These are phyloP conservation scores for Paraconiothyrium brasiliense DNA, from an alignment of 2,329 filamentous ascomycete genomes.

Conservation along the genomic window DNA sequence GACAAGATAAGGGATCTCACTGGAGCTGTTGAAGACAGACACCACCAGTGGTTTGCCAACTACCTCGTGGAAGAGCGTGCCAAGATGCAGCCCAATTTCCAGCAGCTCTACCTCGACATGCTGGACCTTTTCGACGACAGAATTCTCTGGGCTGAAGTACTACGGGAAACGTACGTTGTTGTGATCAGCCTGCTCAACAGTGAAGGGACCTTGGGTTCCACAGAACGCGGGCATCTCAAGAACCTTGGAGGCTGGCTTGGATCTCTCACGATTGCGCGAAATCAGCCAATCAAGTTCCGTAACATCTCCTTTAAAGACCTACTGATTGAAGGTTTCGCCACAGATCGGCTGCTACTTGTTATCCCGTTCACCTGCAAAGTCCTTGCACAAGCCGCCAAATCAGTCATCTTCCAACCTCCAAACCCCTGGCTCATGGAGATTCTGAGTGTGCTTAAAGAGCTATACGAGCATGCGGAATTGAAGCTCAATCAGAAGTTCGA, in stretches of 20 bases:
- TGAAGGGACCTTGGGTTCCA: conserved; percentile 84
- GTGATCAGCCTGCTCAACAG: conserved; percentile 89
- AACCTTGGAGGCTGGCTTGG: conserved; percentile 95
- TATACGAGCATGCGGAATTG: conserved; percentile 91
- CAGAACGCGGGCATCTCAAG: conserved; percentile 88
- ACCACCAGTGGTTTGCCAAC: conserved; percentile 95
- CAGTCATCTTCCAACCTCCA: conserved; percentile 89
- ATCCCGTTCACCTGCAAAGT: conserved; percentile 99
- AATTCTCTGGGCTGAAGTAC: conserved; percentile 83
- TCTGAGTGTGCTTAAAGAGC: conserved; percentile 85
- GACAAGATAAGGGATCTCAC: conserved; percentile 84
- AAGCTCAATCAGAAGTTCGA: conserved; percentile 99
- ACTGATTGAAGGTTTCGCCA: conserved; percentile 91
- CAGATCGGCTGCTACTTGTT: conserved; percentile 87
- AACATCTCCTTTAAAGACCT: conserved; percentile 98
- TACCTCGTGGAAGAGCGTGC: conserved; percentile 96
- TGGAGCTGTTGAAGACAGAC: conserved; percentile 78
- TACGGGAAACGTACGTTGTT: conserved; percentile 90
- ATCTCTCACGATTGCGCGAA: conserved; percentile 87
- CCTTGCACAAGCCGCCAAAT: conserved; percentile 81
- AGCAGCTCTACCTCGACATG: conserved; percentile 89
- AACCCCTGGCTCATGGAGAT: conserved; percentile 99
- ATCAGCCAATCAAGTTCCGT: conserved; percentile 94
- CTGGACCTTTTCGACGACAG: conserved; percentile 83
- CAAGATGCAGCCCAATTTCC: conserved; percentile 97